Conservation (phyloP, 345 rosid species). For the Acer saccharum region DNA sequence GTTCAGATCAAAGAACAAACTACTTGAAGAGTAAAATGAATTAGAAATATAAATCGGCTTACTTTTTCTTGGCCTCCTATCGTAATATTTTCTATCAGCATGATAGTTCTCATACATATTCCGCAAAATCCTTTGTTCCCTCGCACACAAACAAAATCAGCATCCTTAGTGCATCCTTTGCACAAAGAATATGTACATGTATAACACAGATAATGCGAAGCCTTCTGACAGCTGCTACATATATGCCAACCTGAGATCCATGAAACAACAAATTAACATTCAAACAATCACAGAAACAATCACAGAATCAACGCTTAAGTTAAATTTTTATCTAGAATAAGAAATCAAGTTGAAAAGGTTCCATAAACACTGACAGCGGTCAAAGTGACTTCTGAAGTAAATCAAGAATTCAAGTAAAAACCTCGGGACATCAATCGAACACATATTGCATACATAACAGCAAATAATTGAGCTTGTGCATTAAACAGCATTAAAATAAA, state of each 20-base stretch:
- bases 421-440: not conserved
- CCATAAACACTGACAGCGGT: not conserved
- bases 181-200: constrained; percentile 96
- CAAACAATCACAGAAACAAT: no score
- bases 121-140: constrained; percentile 93
- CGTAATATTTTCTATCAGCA: constrained; percentile 77
- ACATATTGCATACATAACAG: not conserved
- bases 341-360: not conserved
- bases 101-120: constrained; percentile 79
- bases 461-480: not conserved
- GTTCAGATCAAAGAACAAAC: not conserved
- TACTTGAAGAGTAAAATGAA: not conserved
- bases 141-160: constrained; percentile 79
- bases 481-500: not conserved
- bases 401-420: constrained; percentile 1
- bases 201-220: constrained; percentile 88
- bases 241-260: constrained; percentile 92
- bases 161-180: constrained; percentile 86
- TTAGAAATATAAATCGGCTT: constrained; percentile 27
- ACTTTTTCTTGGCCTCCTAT: constrained; percentile 65
- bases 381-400: not conserved
- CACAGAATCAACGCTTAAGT: not conserved
- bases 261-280: constrained; percentile 15
- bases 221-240: constrained; percentile 80
- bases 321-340: not conserved